Evolutionary conservation across 2,329 filamentous ascomycete species (phyloP).

Genomic region (Didymella keratinophila): DNA sequence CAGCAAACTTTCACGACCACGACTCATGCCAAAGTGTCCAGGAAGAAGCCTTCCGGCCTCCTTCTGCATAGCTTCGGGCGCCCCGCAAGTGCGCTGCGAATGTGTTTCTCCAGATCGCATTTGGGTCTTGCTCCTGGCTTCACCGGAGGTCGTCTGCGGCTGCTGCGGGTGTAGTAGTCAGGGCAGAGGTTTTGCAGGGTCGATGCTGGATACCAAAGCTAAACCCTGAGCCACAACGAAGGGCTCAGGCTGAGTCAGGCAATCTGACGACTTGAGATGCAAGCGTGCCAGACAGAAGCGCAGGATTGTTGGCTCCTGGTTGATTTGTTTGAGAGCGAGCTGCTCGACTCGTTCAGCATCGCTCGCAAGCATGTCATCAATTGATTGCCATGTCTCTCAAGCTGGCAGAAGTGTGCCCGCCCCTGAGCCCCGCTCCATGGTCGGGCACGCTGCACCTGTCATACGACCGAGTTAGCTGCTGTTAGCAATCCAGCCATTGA

Average conservation of each 20-base stretch:
- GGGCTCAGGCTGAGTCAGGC: neutral
- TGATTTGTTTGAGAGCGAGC: neutral
- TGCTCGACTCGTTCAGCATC: slow-evolving; percentile 1
- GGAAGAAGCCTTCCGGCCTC: slow-evolving; percentile 5
- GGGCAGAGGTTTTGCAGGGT: slow-evolving; percentile 10
- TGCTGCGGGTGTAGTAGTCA: slow-evolving; percentile 11
- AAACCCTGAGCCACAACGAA: slow-evolving; percentile 3
- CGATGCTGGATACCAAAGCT: slow-evolving; percentile 6
- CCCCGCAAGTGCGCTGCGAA: slow-evolving; percentile 10
- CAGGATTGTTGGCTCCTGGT: neutral
- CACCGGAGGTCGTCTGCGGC: slow-evolving; percentile 15
- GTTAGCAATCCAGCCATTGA: slow-evolving; percentile 10
- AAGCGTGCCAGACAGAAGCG: slow-evolving; percentile 5
- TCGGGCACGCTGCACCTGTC: slow-evolving; percentile 22
- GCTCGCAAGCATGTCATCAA: slow-evolving; percentile 2
- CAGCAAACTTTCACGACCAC: slow-evolving; percentile 19
- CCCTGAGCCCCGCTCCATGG: slow-evolving; percentile 31
- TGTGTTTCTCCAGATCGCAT: slow-evolving; percentile 18
- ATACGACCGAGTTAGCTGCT: slow-evolving; percentile 22
- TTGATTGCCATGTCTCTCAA: slow-evolving; percentile 1
- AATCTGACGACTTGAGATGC: slow-evolving; percentile 1
- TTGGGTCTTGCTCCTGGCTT: slow-evolving; percentile 18
- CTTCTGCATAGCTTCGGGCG: slow-evolving; percentile 11
- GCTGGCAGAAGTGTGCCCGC: slow-evolving; percentile 10
- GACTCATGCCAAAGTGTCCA: slow-evolving; percentile 14